phyloP scores from a whole-genome alignment of 768 basidiomycete species.

The Xerocomus potaroensis region DNA sequence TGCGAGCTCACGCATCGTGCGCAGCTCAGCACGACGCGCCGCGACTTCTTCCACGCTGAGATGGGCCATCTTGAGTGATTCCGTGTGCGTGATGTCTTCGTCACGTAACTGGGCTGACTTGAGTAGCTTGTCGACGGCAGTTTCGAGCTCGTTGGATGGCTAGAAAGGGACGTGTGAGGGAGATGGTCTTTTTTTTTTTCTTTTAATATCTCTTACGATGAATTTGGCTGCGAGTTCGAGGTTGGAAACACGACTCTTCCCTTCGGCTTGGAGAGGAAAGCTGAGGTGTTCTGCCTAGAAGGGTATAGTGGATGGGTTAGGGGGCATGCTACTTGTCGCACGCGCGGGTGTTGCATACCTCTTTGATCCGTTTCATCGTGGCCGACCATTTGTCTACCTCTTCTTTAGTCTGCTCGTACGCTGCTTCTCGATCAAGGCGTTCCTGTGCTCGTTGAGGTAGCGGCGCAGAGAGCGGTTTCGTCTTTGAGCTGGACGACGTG shows the following conservation, averaged over 20 bases:
- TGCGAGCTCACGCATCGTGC: conserved; percentile 87
- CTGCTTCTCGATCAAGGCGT: conserved; percentile 86
- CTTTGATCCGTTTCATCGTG: conserved; percentile 88
- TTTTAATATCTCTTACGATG: conserved; percentile 45
- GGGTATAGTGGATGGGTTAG: not conserved
- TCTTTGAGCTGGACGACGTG: conserved; percentile 49
- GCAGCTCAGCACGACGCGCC: conserved; percentile 73
- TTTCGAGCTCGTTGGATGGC: conserved; percentile 85
- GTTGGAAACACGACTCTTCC: conserved; percentile 56
- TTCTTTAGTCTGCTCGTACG: conserved; percentile 88
- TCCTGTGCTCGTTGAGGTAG: conserved; percentile 85
- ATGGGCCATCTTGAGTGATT: conserved; percentile 80
- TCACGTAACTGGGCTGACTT: conserved; percentile 80
- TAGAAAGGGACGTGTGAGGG: conserved; percentile 23
- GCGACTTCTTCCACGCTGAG: conserved; percentile 84
- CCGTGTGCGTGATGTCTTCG: conserved; percentile 70
- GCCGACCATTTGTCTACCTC: conserved; percentile 93
- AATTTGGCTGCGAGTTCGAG: conserved; percentile 80
- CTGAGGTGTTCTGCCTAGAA: conserved; percentile 78
- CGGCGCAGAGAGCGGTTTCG: conserved; percentile 69
- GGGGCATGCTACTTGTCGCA: no score
- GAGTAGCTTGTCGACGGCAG: conserved; percentile 75
- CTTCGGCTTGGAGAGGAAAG: conserved; percentile 74
- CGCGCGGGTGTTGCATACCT: conserved; percentile 42
- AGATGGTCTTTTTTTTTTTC: no score